Base-by-base conservation (phyloP, 371 early-diverging fungal genomes). In the Funneliformis caledonium region DNA sequence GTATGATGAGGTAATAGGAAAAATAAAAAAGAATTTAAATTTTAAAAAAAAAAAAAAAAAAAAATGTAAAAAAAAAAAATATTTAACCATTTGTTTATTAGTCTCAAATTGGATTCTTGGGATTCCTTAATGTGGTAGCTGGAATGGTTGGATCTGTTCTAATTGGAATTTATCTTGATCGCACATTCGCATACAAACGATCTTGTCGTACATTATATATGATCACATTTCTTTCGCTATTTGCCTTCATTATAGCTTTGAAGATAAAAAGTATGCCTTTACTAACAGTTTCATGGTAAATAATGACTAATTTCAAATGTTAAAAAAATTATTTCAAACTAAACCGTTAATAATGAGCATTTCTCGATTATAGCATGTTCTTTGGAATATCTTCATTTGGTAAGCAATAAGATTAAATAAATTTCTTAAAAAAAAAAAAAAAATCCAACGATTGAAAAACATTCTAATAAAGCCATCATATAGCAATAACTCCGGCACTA, bases 361-460 rank as follows among this genome's bases (percentile, higher is more conserved):
- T 81, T n/a, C n/a, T 60, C 48, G 22, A 16, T 16, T 67, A 16
- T 70, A 86, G 89, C 81, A 69, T 87, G 7, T 59, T 81, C 0
- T 88, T 88, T 86, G 90, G 90, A 2, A 12, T 88, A 33, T 69
- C 85, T 43, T 85, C 89, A 10, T 90, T 83, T 65, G 87, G 90
- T 88, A 87, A 80, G 70, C 11, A 47, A 10, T 45, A 19, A 2
- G 26, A 48, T 19, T n/a, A 45, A 70, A 70, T 61, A 60, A 45
- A 9, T 19, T 47, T 47, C 9, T 70, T 16, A 42, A 26, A 26
- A 26, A 26, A 26, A 26, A 42, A 70, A 45, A 43, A 19, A n/a
- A 45, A n/a, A 33, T 65, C 37, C 14, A 33, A 26, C 5, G 14
- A 2, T 65, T 65, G 6, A 64, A n/a, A 64, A 65, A 33, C 1